Base-by-base conservation (phyloP, 1,139 yeast genomes). In the Pichia sp. region DNA sequence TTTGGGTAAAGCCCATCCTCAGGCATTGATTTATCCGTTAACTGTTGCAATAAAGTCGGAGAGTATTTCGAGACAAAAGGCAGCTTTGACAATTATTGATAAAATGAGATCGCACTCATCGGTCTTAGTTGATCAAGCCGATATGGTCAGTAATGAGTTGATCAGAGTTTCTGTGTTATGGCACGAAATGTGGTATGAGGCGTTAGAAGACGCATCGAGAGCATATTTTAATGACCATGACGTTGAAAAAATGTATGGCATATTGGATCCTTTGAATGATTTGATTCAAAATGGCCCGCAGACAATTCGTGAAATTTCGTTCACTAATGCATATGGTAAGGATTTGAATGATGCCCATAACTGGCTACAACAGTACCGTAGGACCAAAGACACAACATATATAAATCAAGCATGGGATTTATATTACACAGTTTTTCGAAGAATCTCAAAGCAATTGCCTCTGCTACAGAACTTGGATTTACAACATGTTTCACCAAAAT, bases 151-250 rank as follows among this genome's bases (percentile, higher is more conserved):
- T 67, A 81, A 81, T 53, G 98, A 94, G 58, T 75, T 94, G 49
- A 90, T 94, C 52, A 71, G 98, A 53, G 95, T 88, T 16, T 97
- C 97, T 0, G 97, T 92, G 2, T 68, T 92, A 51, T 90, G 98
- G 97, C 95, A 88, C 57, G 99, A 94, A 59, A 85, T 85, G 61
- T 94, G 99, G 98, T 90, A 90, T 57, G 98, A 90, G 65, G 97
- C 95, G 2, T 69, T 94, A 37, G 99, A 94, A 61, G 97, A 92
- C 67, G 98, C 98, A 0, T 88, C 96, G 4, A 73, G 97, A 49
- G 75, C 85, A 45, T 94, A 85, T 68, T 92, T 88, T 64, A 96
- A 95, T 35, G 98, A 94, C 51, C 94, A 87, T 56, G 87, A 92
- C 59, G 85, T 94, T 8, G 96, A 88, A 47, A 88, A 87, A 61